Percentiles rank a stretch among this genome's conserved stretches.
These are phyloP conservation scores for Dorcoceras hygrometricum DNA, from an alignment of 257 asterid genomes.

Conservation along the genomic window DNA sequence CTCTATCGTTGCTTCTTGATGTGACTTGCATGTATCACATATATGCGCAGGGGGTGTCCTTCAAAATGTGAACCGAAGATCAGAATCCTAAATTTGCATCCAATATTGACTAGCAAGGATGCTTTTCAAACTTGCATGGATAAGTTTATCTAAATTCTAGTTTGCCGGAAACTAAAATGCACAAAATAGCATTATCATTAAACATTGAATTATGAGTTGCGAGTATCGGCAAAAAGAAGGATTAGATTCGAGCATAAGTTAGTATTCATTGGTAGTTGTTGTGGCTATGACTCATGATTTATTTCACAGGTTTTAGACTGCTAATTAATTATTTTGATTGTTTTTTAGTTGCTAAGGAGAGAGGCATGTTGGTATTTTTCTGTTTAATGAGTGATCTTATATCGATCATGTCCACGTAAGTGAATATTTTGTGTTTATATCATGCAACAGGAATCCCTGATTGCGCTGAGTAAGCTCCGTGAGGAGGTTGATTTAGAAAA, in stretches of 20 bases:
- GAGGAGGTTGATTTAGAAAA: constrained; percentile 84
- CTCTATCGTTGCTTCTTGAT: too few relatives aligned
- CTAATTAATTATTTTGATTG: neutral
- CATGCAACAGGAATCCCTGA: constrained; percentile 73
- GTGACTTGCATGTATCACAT: too few relatives aligned
- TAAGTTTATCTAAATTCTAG: neutral
- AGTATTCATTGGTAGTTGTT: neutral
- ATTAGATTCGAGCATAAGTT: too few relatives aligned
- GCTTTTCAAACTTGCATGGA: neutral
- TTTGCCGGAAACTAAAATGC: neutral
- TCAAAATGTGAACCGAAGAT: too few relatives aligned
- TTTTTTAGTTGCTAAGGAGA: constrained; percentile 12
- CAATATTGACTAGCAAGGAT: neutral
- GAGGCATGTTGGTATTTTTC: constrained; percentile 7
- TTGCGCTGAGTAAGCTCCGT: constrained; percentile 74
- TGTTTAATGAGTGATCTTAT: constrained; percentile 16
- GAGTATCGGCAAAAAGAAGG: too few relatives aligned
- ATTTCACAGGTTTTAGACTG: neutral
- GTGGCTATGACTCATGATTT: neutral
- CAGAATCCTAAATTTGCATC: too few relatives aligned
- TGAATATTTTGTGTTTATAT: constrained; percentile 11
- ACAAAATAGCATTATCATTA: neutral
- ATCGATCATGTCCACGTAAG: constrained; percentile 9
- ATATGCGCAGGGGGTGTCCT: too few relatives aligned
- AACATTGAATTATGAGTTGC: too few relatives aligned